These are phyloP conservation scores for Fragilaria crotonensis DNA, from an alignment of 108 stramenopile species.

Conservation along the genomic window DNA sequence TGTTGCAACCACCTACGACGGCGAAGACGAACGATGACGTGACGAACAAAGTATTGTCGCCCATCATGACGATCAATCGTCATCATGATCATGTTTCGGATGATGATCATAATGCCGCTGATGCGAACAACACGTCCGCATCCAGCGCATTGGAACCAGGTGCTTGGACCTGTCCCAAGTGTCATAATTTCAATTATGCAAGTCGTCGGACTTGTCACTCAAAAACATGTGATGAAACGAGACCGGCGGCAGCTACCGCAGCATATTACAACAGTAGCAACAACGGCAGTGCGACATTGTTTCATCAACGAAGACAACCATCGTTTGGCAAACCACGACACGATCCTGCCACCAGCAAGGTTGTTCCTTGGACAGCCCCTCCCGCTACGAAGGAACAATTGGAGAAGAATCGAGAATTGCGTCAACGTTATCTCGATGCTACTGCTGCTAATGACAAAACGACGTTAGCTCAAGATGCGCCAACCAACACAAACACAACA, in stretches of 20 bases:
- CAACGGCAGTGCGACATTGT: too few species aligned
- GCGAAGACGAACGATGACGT: too few species aligned
- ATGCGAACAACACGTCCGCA: too few species aligned
- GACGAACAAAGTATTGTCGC: too few species aligned
- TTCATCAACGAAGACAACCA: neutral
- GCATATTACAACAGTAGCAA: neutral
- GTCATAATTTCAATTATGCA: constrained; percentile 1
- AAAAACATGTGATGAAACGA: neutral
- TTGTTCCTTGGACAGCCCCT: constrained; percentile 1
- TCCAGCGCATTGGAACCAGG: neutral
- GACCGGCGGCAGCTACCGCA: neutral
- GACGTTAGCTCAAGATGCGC: neutral
- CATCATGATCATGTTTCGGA: too few species aligned
- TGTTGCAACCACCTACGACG: too few species aligned
- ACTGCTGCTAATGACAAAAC: neutral
- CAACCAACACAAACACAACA: neutral
- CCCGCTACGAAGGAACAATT: constrained; percentile 1
- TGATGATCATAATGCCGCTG: too few species aligned
- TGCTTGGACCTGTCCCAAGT: constrained; percentile 1
- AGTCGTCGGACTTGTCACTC: neutral
- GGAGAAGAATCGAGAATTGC: constrained; percentile 1
- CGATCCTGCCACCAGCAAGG: constrained; percentile 8
- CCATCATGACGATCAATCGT: too few species aligned
- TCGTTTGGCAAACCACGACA: constrained; percentile 1
- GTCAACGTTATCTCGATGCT: neutral